Percentiles rank a stretch among this genome's conserved stretches.
Conservation (phyloP, 345 rosid species). For the Physaria fendleri region DNA sequence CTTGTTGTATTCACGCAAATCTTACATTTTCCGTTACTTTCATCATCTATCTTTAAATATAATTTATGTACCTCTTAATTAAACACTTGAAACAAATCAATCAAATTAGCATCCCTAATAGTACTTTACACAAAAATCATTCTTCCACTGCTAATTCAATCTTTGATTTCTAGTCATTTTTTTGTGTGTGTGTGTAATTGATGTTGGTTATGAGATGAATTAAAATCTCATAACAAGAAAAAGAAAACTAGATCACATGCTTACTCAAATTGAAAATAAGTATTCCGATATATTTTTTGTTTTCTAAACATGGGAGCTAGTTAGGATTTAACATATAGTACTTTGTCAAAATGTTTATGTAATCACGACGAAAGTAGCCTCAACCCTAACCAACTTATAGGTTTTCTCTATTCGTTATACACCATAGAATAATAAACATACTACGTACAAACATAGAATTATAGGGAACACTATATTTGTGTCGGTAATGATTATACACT, state of each 20-base stretch:
- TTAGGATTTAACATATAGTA: too few relatives aligned
- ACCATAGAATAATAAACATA: too few relatives aligned
- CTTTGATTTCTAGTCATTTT: background rate
- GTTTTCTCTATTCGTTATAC: too few relatives aligned
- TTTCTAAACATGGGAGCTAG: too few relatives aligned
- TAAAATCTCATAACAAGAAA: background rate
- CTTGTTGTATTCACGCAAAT: background rate
- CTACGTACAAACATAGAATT: too few relatives aligned
- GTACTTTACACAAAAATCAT: background rate
- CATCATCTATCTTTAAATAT: background rate
- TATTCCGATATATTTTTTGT: too few relatives aligned
- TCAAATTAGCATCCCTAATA: background rate
- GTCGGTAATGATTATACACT: too few relatives aligned
- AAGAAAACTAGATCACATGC: background rate
- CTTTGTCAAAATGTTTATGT: too few relatives aligned
- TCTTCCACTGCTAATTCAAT: background rate
- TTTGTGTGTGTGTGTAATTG: background rate
- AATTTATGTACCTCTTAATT: background rate
- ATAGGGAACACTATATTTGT: too few relatives aligned
- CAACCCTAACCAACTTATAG: too few relatives aligned
- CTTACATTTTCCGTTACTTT: constrained; percentile 1
- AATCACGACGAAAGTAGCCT: too few relatives aligned
- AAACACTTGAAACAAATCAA: background rate
- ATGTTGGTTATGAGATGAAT: background rate
- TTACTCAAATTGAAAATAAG: background rate